Evolutionary conservation across 1,139 yeast genomes (phyloP).

Genomic region (Yarrowia galli): DNA sequence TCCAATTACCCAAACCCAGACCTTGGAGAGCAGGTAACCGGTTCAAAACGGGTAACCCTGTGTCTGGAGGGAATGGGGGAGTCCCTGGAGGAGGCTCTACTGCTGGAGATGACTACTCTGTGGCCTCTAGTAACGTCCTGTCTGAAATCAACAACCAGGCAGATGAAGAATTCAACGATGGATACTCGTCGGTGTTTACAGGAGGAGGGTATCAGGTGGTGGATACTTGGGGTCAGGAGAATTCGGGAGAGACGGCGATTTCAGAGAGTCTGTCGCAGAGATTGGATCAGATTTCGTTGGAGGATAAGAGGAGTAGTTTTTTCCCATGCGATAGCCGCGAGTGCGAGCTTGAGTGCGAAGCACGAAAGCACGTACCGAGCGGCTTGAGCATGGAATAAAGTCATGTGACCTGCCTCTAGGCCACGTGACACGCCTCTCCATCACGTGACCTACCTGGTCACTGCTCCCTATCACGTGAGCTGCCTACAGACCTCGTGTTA

Average conservation of each 20-base stretch:
- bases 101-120: conserved; percentile 44
- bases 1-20: conserved; percentile 53
- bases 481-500: too few relatives aligned
- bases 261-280: conserved; percentile 8
- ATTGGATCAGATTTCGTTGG: conserved; percentile 29
- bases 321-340: conserved; percentile 16
- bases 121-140: conserved; percentile 12
- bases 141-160: conserved; percentile 28
- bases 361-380: too few relatives aligned
- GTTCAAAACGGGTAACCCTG: conserved; percentile 12
- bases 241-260: conserved; percentile 7
- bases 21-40: conserved; percentile 34
- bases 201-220: conserved; percentile 32
- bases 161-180: conserved; percentile 14
- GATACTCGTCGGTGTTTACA: conserved; percentile 9
- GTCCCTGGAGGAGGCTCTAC: conserved; percentile 38
- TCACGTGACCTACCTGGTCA: too few relatives aligned
- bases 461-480: too few relatives aligned
- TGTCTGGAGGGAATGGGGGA: too few relatives aligned
- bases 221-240: conserved; percentile 25
- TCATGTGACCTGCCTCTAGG: too few relatives aligned
- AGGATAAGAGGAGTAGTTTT: conserved; percentile 25
- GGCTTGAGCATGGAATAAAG: too few relatives aligned
- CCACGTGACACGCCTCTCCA: too few relatives aligned
- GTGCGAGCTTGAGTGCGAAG: too few relatives aligned